Evolutionary conservation across 2,329 filamentous ascomycete genomes (phyloP).

Genomic region (Onygenales sp.): DNA sequence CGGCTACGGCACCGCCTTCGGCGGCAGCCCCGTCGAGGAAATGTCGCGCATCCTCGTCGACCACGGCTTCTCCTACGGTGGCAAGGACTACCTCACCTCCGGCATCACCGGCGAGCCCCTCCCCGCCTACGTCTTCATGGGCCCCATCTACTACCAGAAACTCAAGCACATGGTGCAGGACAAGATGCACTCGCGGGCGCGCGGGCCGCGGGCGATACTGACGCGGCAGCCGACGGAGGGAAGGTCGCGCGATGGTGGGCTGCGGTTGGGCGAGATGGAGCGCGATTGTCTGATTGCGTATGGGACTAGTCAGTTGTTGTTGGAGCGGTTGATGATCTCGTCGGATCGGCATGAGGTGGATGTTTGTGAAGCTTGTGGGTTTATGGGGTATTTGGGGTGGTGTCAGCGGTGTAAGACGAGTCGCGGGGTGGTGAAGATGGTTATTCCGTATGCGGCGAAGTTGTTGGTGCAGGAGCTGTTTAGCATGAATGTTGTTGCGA

Average conservation of each 20-base stretch:
- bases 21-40: conserved; percentile 72
- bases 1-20: conserved; percentile 85
- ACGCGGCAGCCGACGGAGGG: conserved; percentile 95
- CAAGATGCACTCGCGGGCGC: conserved; percentile 95
- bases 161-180: conserved; percentile 99
- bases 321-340: conserved; percentile 90
- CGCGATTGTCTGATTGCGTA: conserved; percentile 97
- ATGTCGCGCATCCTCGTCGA: conserved; percentile 79
- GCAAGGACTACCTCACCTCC: conserved; percentile 92
- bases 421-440: conserved; percentile 79
- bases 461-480: conserved; percentile 89
- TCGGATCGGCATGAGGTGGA: conserved; percentile 87
- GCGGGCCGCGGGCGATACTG: conserved; percentile 81
- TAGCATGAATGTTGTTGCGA: conserved; percentile 97
- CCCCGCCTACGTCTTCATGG: conserved; percentile 95
- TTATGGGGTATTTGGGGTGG: conserved; percentile 93
- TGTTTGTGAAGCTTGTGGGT: conserved; percentile 84
- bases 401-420: conserved; percentile 88
- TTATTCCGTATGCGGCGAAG: conserved; percentile 95
- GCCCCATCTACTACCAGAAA: conserved; percentile 98
- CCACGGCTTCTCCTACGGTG: conserved; percentile 89
- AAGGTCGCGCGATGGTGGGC: conserved; percentile 80
- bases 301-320: conserved; percentile 79
- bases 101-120: conserved; percentile 91
- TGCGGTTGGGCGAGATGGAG: conserved; percentile 96